Evolutionary conservation across 2,329 filamentous ascomycete genomes (phyloP).

Genomic region (Ophiognomonia clavigignenti-juglandacearum): DNA sequence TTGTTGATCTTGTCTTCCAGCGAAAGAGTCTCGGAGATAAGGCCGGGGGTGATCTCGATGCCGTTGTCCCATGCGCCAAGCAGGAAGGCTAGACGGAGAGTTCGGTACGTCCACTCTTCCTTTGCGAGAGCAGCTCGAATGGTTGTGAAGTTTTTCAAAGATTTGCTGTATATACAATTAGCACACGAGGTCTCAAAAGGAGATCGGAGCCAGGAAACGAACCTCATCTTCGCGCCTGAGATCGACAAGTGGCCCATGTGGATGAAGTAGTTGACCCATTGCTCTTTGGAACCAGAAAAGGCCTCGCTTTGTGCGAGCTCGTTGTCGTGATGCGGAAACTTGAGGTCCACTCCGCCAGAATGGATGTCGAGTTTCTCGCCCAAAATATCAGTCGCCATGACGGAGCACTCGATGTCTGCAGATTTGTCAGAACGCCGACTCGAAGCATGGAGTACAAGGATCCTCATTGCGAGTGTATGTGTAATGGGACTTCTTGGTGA

Average conservation of each 20-base stretch:
- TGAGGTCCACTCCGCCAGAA: slow-evolving; percentile 85
- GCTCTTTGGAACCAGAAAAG: slow-evolving; percentile 51
- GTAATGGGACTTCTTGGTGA: no score
- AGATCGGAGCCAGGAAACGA: no score
- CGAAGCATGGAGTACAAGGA: no score
- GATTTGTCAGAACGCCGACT: slow-evolving; percentile 31
- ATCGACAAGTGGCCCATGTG: slow-evolving; percentile 94
- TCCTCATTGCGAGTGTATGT: no score
- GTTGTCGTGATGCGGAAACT: slow-evolving; percentile 90
- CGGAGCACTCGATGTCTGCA: slow-evolving; percentile 80
- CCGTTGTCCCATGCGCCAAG: slow-evolving; percentile 65
- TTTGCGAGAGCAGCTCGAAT: slow-evolving; percentile 74
- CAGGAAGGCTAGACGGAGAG: slow-evolving; percentile 63
- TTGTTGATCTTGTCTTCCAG: slow-evolving; percentile 63
- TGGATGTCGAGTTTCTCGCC: slow-evolving; percentile 83
- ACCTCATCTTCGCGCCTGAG: slow-evolving; percentile 91
- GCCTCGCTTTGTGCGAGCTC: slow-evolving; percentile 73
- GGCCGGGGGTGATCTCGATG: slow-evolving; percentile 64
- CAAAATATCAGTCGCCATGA: slow-evolving; percentile 85
- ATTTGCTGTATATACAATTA: no score
- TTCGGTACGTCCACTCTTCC: slow-evolving; percentile 61
- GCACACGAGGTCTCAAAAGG: no score
- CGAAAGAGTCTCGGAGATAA: slow-evolving; percentile 51
- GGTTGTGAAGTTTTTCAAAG: slow-evolving; percentile 91
- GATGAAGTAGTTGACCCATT: slow-evolving; percentile 89